Evolutionary conservation across 139 green algal genomes (phyloP), one percentile per base, ranked within the genome.

Genomic region (Closterium sp.): DNA sequence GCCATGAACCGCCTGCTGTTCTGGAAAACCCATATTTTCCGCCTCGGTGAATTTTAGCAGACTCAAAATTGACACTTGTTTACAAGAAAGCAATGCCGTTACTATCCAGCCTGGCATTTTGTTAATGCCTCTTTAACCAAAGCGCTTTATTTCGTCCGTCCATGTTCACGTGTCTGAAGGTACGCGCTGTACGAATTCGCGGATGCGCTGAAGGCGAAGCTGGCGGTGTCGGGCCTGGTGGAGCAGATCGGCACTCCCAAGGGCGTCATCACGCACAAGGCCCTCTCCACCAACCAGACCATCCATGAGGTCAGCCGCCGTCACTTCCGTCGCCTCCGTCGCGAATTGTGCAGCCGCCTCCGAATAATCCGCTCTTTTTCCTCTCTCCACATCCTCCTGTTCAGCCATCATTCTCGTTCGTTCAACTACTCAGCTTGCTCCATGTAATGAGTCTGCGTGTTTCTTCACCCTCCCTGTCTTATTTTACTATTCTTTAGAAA

Each of bases 141-240:
- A 42, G 9, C 38, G 4, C 11, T 50, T 50, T 13, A 17, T 9
- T 13, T 13, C 38, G 38, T 50, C 38, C 6, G 0, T 50, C 7
- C 38, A 50, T 50, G 4, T 50, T 9, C 38, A 9, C 38, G 7
- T 79, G 62, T 6, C 62, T 24, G 17, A 22, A 79, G 62, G 19
- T 79, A 79, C 62, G 62, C 62, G 62, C 62, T 79, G 17, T 79
- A 79, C 62, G 62, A 79, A 24, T 79, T 79, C 62, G 62, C 62
- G 17, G 62, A 79, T 79, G 62, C 62, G 62, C 17, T 79, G 62
- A 79, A 79, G 62, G 62, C 62, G 62, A 79, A 91, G 27, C 32
- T 91, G 34, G 79, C 88, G n/a, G 91, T 93, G 27, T 32, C 73
- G 70, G 91, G 91, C 9, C 89, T 93, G 88, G 91, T 93, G 91